Conservation (phyloP, 768 basidiomycete species). For the Mycena venus region DNA sequence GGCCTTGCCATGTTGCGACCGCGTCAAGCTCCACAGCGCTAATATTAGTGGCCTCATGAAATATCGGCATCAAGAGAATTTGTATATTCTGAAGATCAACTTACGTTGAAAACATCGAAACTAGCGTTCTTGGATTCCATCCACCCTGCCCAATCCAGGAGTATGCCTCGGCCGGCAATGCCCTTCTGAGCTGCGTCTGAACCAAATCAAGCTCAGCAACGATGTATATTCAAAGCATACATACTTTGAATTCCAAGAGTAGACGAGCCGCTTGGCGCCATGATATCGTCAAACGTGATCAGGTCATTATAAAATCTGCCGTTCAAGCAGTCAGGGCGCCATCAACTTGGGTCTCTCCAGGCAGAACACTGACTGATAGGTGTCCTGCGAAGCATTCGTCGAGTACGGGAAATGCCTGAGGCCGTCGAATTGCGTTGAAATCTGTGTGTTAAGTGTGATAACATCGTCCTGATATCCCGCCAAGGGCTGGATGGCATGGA, state of each 20-base stretch:
- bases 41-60: background rate
- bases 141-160: conserved; percentile 28
- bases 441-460: conserved; percentile 28
- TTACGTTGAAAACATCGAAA: conserved; percentile 15
- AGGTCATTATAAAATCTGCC: conserved; percentile 30
- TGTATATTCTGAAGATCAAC: background rate
- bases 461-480: conserved; percentile 27
- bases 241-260: conserved; percentile 29
- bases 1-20: conserved; percentile 27
- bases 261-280: conserved; percentile 1
- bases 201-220: background rate
- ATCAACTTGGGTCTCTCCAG: fast-evolving
- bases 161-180: background rate
- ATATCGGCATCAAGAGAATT: too few relatives aligned
- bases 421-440: conserved; percentile 25
- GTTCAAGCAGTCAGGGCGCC: background rate
- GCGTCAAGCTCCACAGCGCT: conserved; percentile 10
- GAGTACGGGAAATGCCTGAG: conserved; percentile 30
- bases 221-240: background rate
- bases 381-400: background rate
- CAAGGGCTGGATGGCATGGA: conserved; percentile 8
- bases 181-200: conserved; percentile 22
- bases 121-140: conserved; percentile 23
- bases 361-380: background rate
- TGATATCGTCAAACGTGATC: conserved; percentile 20